Percentiles rank a stretch among this genome's conserved stretches.
Conservation (phyloP, 2,329 filamentous ascomycete genomes). For the Didymella sp. region DNA sequence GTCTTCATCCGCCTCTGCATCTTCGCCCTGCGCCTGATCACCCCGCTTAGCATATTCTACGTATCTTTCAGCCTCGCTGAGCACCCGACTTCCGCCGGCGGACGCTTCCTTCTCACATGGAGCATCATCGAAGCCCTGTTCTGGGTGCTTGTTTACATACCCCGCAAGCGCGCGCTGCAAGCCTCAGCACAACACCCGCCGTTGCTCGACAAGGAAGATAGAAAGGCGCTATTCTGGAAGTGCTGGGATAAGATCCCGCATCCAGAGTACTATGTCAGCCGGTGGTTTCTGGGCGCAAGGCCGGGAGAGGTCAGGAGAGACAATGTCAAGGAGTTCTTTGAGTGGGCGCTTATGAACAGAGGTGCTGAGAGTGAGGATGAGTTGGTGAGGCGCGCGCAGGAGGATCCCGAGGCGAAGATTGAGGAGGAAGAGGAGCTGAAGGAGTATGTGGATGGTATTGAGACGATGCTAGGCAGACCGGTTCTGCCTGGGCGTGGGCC, state of each 20-base stretch:
- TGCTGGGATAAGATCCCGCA: slow-evolving; percentile 64
- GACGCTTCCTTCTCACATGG: slow-evolving; percentile 53
- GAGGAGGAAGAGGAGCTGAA: slow-evolving; percentile 61
- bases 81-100: slow-evolving; percentile 35
- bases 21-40: slow-evolving; percentile 57
- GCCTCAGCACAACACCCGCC: slow-evolving; percentile 59
- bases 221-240: slow-evolving; percentile 63
- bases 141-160: slow-evolving; percentile 62
- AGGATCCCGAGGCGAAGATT: slow-evolving; percentile 26
- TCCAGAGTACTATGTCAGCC: slow-evolving; percentile 63
- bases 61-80: slow-evolving; percentile 48
- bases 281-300: slow-evolving; percentile 71
- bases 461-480: slow-evolving; percentile 59
- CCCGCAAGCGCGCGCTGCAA: slow-evolving; percentile 61
- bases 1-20: slow-evolving; percentile 59
- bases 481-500: slow-evolving; percentile 63
- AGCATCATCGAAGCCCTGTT: slow-evolving; percentile 61
- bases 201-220: slow-evolving; percentile 54
- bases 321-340: slow-evolving; percentile 71
- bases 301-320: slow-evolving; percentile 66
- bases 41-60: slow-evolving; percentile 59
- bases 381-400: slow-evolving; percentile 22
- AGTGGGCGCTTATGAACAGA: slow-evolving; percentile 71
- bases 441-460: slow-evolving; percentile 61
- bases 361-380: slow-evolving; percentile 48